Evolutionary conservation across 2,329 filamentous ascomycete genomes (phyloP), one percentile per base, ranked within the genome.

Genomic region (Fusarium floridanum): DNA sequence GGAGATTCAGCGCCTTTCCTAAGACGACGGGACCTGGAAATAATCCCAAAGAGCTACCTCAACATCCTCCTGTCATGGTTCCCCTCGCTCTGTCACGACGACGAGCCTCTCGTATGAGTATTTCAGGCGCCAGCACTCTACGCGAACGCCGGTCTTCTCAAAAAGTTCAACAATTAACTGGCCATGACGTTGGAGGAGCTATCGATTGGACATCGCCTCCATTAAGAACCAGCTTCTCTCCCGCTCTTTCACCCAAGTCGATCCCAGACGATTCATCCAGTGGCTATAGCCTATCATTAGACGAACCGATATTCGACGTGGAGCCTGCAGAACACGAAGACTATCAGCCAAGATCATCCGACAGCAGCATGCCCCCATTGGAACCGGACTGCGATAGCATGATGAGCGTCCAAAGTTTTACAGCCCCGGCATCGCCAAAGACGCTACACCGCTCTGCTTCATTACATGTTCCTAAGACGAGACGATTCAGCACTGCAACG

Each of bases 131-230:
- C 7, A 74, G 61, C 37, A 67, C 76, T 29, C 66, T 74, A 12
- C 68, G 74, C 24, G 73, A 76, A 22, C 75, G 72, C 11, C 77
- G 79, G 1, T 83, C 84, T 0, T 80, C 81, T 0, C 78, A 79
- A 50, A 87, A 87, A 77, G 79, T 86, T 48, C 80, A 81, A 37
- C 83, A 85, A 72, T 80, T 87, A 16, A 86, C 80, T 6, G 85
- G 85, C 2, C 78, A 83, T 32, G 82, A 84, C 45, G 53, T 86
- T n/a, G 79, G 80, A 56, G 69, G 80, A 20, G 57, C 56, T 20
- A 50, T 69, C 16, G 77, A 79, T 55, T 78, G 74, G 70, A 63
- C 64, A 6, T 29, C 70, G 20, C 41, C 73, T 64, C 32, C 62
- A 50, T 27, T 60, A 37, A 24, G 64, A 32, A 27, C 41, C 41